Percentiles rank a stretch among this genome's conserved stretches.
Conservation (phyloP, 2,329 filamentous ascomycete genomes). For the Grosmannia serpens region DNA sequence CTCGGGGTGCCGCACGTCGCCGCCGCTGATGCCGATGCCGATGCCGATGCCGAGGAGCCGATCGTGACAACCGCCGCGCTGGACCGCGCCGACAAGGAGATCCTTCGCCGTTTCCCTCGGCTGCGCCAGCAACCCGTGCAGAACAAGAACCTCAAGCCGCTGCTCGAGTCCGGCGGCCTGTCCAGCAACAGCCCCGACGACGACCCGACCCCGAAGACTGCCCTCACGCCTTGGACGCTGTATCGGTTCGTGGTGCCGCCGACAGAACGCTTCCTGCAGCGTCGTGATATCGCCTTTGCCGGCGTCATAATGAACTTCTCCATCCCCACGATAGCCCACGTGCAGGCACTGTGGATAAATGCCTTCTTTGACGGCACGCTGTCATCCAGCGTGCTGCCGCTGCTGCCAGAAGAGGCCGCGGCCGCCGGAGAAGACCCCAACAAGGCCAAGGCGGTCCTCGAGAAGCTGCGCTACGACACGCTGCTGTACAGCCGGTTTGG, state of each 20-base stretch:
- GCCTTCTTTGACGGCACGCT: conserved; percentile 51
- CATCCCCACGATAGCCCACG: conserved; percentile 28
- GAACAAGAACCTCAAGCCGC: conserved; percentile 32
- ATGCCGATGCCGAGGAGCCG: conserved; percentile 9
- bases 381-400: conserved; percentile 16
- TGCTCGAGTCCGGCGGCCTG: conserved; percentile 27
- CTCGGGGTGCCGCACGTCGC: conserved; percentile 35
- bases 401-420: background rate
- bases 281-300: conserved; percentile 32
- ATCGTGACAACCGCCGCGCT: background rate
- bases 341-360: conserved; percentile 49
- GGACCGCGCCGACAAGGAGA: conserved; percentile 36
- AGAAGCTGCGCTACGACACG: conserved; percentile 37
- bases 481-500: conserved; percentile 58
- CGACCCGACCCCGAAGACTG: conserved; percentile 20
- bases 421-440: conserved; percentile 11
- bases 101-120: conserved; percentile 40
- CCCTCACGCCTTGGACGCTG: conserved; percentile 28
- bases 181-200: conserved; percentile 18
- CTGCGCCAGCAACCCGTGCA: conserved; percentile 38
- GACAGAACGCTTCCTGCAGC: conserved; percentile 22
- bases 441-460: conserved; percentile 25
- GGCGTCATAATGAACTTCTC: conserved; percentile 32
- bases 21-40: conserved; percentile 8
- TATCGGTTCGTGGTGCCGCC: conserved; percentile 37